phyloP scores from a whole-genome alignment of 1,284 basidiomycete genomes.

The Tilletia caries region DNA sequence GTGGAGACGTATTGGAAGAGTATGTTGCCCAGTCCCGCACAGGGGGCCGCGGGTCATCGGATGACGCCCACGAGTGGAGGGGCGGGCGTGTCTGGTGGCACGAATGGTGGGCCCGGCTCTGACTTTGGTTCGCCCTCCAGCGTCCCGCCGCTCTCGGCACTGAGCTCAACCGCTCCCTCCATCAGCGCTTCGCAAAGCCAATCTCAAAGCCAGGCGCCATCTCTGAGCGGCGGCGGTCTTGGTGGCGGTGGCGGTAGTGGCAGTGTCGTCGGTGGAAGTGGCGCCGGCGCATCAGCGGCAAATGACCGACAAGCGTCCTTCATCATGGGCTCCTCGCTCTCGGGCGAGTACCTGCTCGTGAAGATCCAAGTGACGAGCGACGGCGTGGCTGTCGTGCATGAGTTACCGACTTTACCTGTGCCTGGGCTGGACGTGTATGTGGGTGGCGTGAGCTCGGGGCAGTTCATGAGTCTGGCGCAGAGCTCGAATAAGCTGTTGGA shows the following conservation, averaged over 20 bases:
- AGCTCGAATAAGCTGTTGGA: conserved; percentile 25
- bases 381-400: conserved; percentile 76
- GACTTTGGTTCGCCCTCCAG: conserved; percentile 6
- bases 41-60: conserved; percentile 24
- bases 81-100: neutral
- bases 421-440: conserved; percentile 72
- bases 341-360: conserved; percentile 79
- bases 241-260: too few species aligned
- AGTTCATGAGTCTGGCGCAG: conserved; percentile 70
- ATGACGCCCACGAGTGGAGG: conserved; percentile 44
- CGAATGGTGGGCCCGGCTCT: conserved; percentile 18
- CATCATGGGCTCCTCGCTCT: conserved; percentile 78
- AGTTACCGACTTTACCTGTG: conserved; percentile 70
- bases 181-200: neutral
- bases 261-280: neutral
- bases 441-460: conserved; percentile 73
- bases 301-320: conserved; percentile 51
- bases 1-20: conserved; percentile 55
- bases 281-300: neutral
- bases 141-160: conserved; percentile 1
- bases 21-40: conserved; percentile 37
- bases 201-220: conserved; percentile 5
- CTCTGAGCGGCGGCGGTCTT: neutral
- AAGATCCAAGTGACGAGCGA: conserved; percentile 90
- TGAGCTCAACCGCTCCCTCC: conserved; percentile 2